Conservation (phyloP, 2,329 filamentous ascomycete genomes). For the Diplocarpon rosae region DNA sequence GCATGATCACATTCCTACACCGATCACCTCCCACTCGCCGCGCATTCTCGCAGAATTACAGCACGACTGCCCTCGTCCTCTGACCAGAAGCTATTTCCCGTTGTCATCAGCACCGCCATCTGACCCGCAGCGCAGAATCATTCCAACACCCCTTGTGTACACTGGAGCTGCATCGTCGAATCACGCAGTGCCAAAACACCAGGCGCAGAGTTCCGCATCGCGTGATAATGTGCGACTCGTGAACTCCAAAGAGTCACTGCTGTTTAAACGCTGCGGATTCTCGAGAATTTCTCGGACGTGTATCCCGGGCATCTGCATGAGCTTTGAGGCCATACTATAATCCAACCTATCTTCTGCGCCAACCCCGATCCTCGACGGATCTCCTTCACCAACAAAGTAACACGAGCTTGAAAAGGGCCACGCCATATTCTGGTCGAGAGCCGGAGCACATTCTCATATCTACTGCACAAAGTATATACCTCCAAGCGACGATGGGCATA, state of each 20-base stretch:
- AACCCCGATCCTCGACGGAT: too few species aligned
- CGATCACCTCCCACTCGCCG: too few species aligned
- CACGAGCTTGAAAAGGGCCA: too few species aligned
- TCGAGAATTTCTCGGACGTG: background rate
- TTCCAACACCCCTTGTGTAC: background rate
- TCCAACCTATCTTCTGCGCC: too few species aligned
- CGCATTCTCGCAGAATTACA: too few species aligned
- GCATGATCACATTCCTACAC: too few species aligned
- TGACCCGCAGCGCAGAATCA: background rate
- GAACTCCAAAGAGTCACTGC: slow-evolving; percentile 1
- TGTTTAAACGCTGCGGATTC: background rate
- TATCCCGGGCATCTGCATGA: background rate
- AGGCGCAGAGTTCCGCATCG: slow-evolving; percentile 3
- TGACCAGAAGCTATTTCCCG: background rate
- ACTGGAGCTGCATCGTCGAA: slow-evolving; percentile 2
- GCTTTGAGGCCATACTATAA: background rate
- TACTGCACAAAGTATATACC: background rate
- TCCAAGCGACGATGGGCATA: background rate
- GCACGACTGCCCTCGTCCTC: background rate
- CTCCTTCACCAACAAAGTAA: too few species aligned
- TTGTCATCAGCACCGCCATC: slow-evolving; percentile 2
- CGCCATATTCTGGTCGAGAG: too few species aligned
- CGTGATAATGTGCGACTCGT: slow-evolving; percentile 9
- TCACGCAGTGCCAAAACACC: slow-evolving; percentile 6
- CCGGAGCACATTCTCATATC: too few species aligned